phyloP scores from a whole-genome alignment of 176 grass and related monocot species.

The Carex parvula region DNA sequence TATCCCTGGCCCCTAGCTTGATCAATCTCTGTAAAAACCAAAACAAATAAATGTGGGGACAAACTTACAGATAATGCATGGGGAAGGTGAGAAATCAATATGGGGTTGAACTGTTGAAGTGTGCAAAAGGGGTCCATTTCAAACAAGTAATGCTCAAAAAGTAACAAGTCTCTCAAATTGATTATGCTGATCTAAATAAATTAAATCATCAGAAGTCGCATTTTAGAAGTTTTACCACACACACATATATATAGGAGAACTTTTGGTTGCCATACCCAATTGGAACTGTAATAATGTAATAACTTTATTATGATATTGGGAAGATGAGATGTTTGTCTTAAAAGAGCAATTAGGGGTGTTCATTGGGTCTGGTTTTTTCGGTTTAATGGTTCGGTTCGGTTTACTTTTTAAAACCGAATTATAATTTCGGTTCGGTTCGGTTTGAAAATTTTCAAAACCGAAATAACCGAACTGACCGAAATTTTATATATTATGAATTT shows the following conservation, averaged over 20 bases:
- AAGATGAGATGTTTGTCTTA: background rate
- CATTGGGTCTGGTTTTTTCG: too few species aligned
- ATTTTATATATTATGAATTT: too few species aligned
- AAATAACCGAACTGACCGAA: too few species aligned
- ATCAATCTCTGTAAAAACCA: conserved; percentile 61
- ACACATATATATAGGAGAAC: background rate
- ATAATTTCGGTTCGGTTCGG: too few species aligned
- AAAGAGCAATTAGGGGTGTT: too few species aligned
- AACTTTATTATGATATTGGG: background rate
- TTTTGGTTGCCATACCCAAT: conserved; percentile 13
- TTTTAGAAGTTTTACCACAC: background rate
- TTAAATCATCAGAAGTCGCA: background rate
- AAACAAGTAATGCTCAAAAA: background rate
- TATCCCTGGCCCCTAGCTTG: conserved; percentile 62
- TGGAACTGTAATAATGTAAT: background rate
- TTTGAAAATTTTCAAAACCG: too few species aligned
- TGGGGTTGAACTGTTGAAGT: background rate
- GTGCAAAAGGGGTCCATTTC: background rate
- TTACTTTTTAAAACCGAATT: too few species aligned
- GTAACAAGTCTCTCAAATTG: background rate
- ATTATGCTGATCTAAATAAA: conserved; percentile 7
- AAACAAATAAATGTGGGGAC: conserved; percentile 1
- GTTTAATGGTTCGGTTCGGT: too few species aligned
- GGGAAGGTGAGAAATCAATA: background rate
- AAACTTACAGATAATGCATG: background rate